Evolutionary conservation across 352 stramenopile genomes (phyloP), one percentile per base, ranked within the genome.

Genomic region (Globisporangium nagaii): DNA sequence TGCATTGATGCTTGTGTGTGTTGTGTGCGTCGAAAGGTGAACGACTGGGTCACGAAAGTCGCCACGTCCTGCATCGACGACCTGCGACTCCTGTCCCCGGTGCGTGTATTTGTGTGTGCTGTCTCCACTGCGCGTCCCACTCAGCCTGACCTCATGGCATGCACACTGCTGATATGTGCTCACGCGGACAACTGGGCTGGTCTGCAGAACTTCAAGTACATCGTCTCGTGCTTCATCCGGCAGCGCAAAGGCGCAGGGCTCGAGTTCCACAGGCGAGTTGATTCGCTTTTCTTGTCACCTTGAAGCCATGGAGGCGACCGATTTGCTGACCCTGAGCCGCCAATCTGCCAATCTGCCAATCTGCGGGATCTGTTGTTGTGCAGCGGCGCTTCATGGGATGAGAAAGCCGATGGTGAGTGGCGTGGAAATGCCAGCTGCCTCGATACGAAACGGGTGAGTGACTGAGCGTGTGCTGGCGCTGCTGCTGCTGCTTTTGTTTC

Each of bases 141-240:
- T n/a, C n/a, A n/a, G n/a, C n/a, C n/a, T n/a, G n/a, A n/a, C n/a
- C n/a, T n/a, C n/a, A n/a, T n/a, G n/a, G n/a, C n/a, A n/a, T n/a
- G n/a, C n/a, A n/a, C n/a, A n/a, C n/a, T n/a, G n/a, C n/a, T n/a
- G n/a, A n/a, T n/a, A n/a, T n/a, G n/a, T n/a, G n/a, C n/a, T n/a
- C n/a, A n/a, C n/a, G n/a, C n/a, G n/a, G n/a, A n/a, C n/a, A n/a
- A n/a, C n/a, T n/a, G n/a, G n/a, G n/a, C n/a, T n/a, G n/a, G 15
- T 22, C 10, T 34, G 17, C 52, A 92, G 81, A 85, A 92, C 58
- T 92, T 92, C 75, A 92, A 92, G 64, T 92, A 87, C 62, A 82
- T 92, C 34, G 77, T 88, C 4, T 83, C 77, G 43, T 90, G 79
- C 44, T 72, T 77, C 46, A 58, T 92, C 35, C 69, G 75, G 1